Percentiles rank a stretch among this genome's conserved stretches.
These are phyloP conservation scores for Dillenia suffruticosa DNA, from an alignment of 164 flowering plant genomes.

Conservation along the genomic window DNA sequence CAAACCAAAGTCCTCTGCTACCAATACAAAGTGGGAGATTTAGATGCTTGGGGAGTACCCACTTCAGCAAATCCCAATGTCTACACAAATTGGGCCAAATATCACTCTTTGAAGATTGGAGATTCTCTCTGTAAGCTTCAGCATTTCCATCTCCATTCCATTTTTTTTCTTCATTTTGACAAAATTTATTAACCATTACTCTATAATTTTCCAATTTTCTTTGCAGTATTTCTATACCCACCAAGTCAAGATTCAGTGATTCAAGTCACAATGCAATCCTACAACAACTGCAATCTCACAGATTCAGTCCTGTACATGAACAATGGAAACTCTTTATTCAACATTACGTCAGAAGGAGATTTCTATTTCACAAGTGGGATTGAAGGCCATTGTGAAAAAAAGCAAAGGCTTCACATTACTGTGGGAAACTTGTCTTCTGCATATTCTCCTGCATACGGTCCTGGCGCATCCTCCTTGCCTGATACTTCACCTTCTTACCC, in stretches of 20 bases:
- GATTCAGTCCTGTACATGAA: slow-evolving; percentile 76
- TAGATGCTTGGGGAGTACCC: slow-evolving; percentile 88
- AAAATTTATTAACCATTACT: not conserved
- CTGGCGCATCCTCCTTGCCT: slow-evolving; percentile 22
- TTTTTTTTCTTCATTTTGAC: not conserved
- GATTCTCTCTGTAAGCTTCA: slow-evolving; percentile 83
- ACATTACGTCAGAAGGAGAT: slow-evolving; percentile 58
- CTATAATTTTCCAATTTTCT: not conserved
- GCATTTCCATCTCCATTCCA: not conserved
- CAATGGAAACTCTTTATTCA: slow-evolving; percentile 84
- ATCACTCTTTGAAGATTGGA: slow-evolving; percentile 50
- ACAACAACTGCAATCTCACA: slow-evolving; percentile 58
- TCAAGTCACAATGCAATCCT: slow-evolving; percentile 62
- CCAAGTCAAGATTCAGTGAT: slow-evolving; percentile 95
- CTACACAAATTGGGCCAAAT: slow-evolving; percentile 71
- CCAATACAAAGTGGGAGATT: slow-evolving; percentile 80
- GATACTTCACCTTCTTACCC: slow-evolving; percentile 61
- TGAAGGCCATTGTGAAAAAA: slow-evolving; percentile 66
- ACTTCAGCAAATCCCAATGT: slow-evolving; percentile 45
- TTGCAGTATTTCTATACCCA: slow-evolving; percentile 85
- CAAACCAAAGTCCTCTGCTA: slow-evolving; percentile 43
- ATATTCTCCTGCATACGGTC: slow-evolving; percentile 28
- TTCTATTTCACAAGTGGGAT: slow-evolving; percentile 85
- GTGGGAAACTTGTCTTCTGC: slow-evolving; percentile 55
- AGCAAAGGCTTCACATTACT: slow-evolving; percentile 67